Percentiles rank a stretch among this genome's conserved stretches.
phyloP scores from a whole-genome alignment of 495 filamentous ascomycete species.

The Penicillium robsamsonii region DNA sequence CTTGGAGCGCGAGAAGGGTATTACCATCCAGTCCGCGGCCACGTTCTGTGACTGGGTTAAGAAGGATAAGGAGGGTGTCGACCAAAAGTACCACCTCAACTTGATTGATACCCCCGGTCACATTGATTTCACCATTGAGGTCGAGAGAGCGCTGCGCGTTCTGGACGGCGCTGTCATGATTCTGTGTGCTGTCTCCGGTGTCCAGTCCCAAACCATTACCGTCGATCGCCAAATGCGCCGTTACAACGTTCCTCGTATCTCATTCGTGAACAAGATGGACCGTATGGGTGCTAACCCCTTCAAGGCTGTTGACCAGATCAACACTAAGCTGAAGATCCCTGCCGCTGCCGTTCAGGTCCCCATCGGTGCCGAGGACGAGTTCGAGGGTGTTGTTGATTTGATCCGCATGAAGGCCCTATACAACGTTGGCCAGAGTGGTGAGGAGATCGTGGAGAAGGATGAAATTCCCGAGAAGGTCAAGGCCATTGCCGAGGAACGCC shows the following conservation, averaged over 20 bases:
- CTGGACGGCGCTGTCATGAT: constrained; percentile 99
- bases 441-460: constrained; percentile 66
- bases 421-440: constrained; percentile 79
- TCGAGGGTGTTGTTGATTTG: constrained; percentile 91
- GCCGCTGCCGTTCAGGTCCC: constrained; percentile 95
- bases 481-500: constrained; percentile 71
- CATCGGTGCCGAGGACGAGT: constrained; percentile 88
- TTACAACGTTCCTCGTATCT: constrained; percentile 93
- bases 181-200: constrained; percentile 93
- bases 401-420: constrained; percentile 91
- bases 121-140: constrained; percentile 99
- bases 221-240: constrained; percentile 98
- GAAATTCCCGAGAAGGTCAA: constrained; percentile 77
- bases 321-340: constrained; percentile 85
- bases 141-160: constrained; percentile 93
- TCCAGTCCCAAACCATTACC: constrained; percentile 97
- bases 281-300: constrained; percentile 98
- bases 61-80: constrained; percentile 64
- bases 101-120: constrained; percentile 98
- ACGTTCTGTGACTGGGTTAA: constrained; percentile 99
- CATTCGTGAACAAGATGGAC: constrained; percentile 99
- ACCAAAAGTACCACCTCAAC: constrained; percentile 95
- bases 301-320: constrained; percentile 97
- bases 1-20: constrained; percentile 94
- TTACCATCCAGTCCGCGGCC: constrained; percentile 97